Evolutionary conservation across 1,284 basidiomycete species (phyloP).

Genomic region (Ustilago sp.): DNA sequence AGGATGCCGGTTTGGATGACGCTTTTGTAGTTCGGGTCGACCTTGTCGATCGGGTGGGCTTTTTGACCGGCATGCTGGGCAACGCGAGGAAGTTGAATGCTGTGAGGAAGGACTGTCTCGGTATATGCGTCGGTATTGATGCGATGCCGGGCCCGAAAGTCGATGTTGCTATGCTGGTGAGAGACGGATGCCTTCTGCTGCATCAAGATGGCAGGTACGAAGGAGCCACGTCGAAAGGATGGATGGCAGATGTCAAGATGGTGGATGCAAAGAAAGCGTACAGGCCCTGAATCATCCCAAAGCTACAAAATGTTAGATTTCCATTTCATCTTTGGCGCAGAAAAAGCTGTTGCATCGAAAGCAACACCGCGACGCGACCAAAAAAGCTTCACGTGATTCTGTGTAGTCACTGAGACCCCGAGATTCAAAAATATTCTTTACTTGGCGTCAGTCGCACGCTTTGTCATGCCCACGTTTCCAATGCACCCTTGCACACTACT

Average conservation of each 20-base stretch:
- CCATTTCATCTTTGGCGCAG: constrained; percentile 6
- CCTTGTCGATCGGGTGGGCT: constrained; percentile 30
- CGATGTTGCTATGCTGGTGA: background rate
- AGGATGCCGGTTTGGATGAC: constrained; percentile 30
- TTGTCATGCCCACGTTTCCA: constrained; percentile 19
- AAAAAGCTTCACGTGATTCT: constrained; percentile 42
- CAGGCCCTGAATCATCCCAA: constrained; percentile 2
- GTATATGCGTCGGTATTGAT: background rate
- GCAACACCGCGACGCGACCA: constrained; percentile 52
- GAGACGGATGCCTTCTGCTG: background rate
- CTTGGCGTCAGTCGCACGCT: constrained; percentile 10
- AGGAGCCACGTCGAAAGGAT: background rate
- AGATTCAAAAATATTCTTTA: constrained; percentile 8
- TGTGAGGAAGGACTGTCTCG: background rate
- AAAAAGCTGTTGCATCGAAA: background rate
- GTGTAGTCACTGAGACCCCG: background rate
- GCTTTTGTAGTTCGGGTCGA: constrained; percentile 41
- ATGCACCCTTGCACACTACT: background rate
- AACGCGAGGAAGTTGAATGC: background rate
- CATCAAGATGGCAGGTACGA: background rate
- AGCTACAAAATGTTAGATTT: constrained; percentile 17
- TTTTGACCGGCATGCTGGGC: constrained; percentile 39
- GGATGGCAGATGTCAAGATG: background rate
- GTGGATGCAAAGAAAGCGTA: constrained; percentile 1
- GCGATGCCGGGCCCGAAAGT: background rate